Percentiles rank a stretch among this genome's conserved stretches.
phyloP scores from a whole-genome alignment of 129 eudicot species.

The Centrapalus pauciflorus region DNA sequence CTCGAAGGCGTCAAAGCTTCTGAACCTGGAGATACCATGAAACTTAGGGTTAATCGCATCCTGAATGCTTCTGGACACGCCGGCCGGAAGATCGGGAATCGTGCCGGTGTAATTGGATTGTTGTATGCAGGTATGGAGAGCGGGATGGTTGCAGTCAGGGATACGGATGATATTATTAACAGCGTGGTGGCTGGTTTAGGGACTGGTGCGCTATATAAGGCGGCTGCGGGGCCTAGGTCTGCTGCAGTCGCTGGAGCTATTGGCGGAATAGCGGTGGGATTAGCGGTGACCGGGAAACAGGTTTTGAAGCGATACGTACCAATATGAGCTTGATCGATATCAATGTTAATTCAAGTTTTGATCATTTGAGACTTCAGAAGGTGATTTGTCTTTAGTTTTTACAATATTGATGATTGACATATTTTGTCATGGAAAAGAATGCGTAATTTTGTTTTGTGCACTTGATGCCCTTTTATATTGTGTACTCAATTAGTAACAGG shows the following conservation, averaged over 20 bases:
- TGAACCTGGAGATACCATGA: constrained; percentile 61
- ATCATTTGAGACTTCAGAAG: constrained; percentile 21
- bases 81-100: constrained; percentile 67
- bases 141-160: constrained; percentile 75
- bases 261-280: constrained; percentile 73
- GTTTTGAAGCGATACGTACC: constrained; percentile 76
- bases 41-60: constrained; percentile 68
- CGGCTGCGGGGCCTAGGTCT: constrained; percentile 80
- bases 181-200: constrained; percentile 89
- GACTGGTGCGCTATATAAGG: constrained; percentile 79
- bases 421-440: constrained; percentile 17
- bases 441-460: constrained; percentile 20
- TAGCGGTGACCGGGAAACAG: constrained; percentile 77
- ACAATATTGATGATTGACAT: constrained; percentile 19
- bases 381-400: constrained; percentile 24
- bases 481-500: constrained; percentile 12
- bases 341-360: constrained; percentile 27
- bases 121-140: constrained; percentile 88
- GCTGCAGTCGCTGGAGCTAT: constrained; percentile 96
- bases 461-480: constrained; percentile 10
- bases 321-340: constrained; percentile 30
- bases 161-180: constrained; percentile 73
- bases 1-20: constrained; percentile 50
- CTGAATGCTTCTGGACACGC: constrained; percentile 63
- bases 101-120: constrained; percentile 77